Base-by-base conservation (phyloP, 768 basidiomycete genomes). In the Galerina marginata region DNA sequence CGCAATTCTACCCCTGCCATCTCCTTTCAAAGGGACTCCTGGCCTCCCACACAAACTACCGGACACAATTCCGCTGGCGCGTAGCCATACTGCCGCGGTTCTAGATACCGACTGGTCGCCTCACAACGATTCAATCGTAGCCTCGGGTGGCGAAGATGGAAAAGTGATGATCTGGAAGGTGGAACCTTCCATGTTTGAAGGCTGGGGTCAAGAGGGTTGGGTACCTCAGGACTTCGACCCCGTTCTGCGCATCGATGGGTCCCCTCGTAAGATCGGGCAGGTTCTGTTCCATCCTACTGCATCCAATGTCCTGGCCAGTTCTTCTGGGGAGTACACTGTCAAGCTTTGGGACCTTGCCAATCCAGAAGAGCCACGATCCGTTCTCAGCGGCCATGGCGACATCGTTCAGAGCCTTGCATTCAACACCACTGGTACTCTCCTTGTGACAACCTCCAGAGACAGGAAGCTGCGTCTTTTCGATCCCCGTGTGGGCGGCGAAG, bases 31-130 rank as follows among this genome's bases (percentile, higher is more conserved):
- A 46, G 73, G 80, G 0, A 78, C 81, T 51, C 77, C 80, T 3
- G 76, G 77, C 47, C 77, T 96, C 68, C 86, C 89, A 6, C 80
- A 83, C 71, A 96, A 93, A 75, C 83, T 98, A 16, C 97, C 96
- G 1, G 97, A 99, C 71, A 86, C 90, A 63, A 81, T 98, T 42
- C 97, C 97, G 1, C 84, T 99, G 56, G 94, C 93, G 15, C 89
- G 96, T 56, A 92, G 90, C 33, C 91, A 93, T 74, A 88, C 89
- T 1, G 91, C 87, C 2, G 79, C 91, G 25, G 91, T 94, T 33
- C 90, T 99, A 39, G 96, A 99, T 76, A 99, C 96, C 0, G 93
- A 92, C 70, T 99, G 95, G 95, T 93, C 92, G 0, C 96, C 95
- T 0, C 94, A 96, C 73, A 89, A 95, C 69, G 96, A 99, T 75